Percentiles rank a stretch among this genome's conserved stretches.
These are phyloP conservation scores for Phytophthora palmivora DNA, from an alignment of 352 stramenopile genomes.

Conservation along the genomic window DNA sequence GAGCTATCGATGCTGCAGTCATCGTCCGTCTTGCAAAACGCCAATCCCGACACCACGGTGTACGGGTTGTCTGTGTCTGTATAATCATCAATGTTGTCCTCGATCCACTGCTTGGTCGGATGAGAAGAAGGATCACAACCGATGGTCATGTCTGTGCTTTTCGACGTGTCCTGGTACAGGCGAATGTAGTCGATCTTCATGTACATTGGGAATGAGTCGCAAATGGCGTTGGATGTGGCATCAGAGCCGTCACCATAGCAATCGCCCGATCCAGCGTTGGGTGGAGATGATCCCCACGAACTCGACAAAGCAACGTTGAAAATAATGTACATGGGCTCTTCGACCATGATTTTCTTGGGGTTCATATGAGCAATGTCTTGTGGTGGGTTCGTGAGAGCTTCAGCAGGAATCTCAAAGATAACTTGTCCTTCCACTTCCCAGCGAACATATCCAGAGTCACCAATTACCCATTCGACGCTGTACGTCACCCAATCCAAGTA, in stretches of 20 bases:
- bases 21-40: conserved; percentile 50
- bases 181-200: conserved; percentile 85
- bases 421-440: conserved; percentile 84
- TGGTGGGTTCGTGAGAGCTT: conserved; percentile 53
- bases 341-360: conserved; percentile 92
- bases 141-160: conserved; percentile 46
- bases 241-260: conserved; percentile 51
- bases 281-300: conserved; percentile 76
- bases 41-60: conserved; percentile 53
- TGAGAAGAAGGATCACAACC: conserved; percentile 61
- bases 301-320: conserved; percentile 94
- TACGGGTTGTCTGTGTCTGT: conserved; percentile 54
- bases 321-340: conserved; percentile 95
- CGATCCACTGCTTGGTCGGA: conserved; percentile 70
- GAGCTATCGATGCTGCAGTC: conserved; percentile 55
- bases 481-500: too few relatives aligned
- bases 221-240: conserved; percentile 46
- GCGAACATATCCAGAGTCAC: conserved; percentile 53
- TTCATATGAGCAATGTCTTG: conserved; percentile 54
- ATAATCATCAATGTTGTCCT: conserved; percentile 73
- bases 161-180: conserved; percentile 55
- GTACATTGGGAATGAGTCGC: conserved; percentile 69
- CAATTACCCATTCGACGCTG: conserved; percentile 72
- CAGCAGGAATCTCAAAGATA: conserved; percentile 87
- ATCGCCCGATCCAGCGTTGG: conserved; percentile 47